Percentiles rank a stretch among this genome's conserved stretches.
phyloP scores from a whole-genome alignment of 2,329 filamentous ascomycete genomes.

The Penicillium capsulatum region DNA sequence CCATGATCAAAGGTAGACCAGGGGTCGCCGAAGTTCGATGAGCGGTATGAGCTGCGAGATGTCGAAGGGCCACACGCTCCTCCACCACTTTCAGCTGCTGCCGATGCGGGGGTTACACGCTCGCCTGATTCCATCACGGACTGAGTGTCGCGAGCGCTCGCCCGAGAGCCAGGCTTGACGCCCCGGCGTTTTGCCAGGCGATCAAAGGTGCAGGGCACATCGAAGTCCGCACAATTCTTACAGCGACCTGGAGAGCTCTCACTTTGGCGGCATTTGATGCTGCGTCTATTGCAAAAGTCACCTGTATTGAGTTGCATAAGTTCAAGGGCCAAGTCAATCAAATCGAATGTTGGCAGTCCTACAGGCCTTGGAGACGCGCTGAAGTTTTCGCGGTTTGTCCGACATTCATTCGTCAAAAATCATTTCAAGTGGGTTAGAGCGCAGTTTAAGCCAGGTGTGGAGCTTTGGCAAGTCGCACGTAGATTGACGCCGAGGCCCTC shows the following conservation, averaged over 20 bases:
- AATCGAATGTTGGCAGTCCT: slow-evolving; percentile 8
- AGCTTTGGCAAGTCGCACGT: too few species aligned
- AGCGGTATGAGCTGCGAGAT: slow-evolving; percentile 17
- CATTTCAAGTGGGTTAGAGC: slow-evolving; percentile 6
- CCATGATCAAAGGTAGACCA: slow-evolving; percentile 18
- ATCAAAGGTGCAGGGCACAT: slow-evolving; percentile 48
- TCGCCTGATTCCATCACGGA: slow-evolving; percentile 4
- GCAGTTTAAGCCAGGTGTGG: too few species aligned
- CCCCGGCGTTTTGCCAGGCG: slow-evolving; percentile 43
- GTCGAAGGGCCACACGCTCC: slow-evolving; percentile 14
- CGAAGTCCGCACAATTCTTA: slow-evolving; percentile 51
- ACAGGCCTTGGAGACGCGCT: slow-evolving; percentile 28
- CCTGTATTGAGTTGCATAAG: slow-evolving; percentile 19
- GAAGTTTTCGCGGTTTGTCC: slow-evolving; percentile 26
- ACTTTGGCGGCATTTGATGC: slow-evolving; percentile 45
- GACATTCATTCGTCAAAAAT: slow-evolving; percentile 24
- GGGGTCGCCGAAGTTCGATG: slow-evolving; percentile 16
- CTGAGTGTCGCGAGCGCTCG: slow-evolving; percentile 9
- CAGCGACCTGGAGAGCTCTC: slow-evolving; percentile 39
- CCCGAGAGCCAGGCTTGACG: slow-evolving; percentile 22
- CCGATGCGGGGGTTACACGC: background rate
- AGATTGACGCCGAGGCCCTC: too few species aligned
- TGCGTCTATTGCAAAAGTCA: slow-evolving; percentile 51
- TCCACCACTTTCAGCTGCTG: slow-evolving; percentile 12
- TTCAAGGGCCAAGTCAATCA: slow-evolving; percentile 12